phyloP scores from a whole-genome alignment of 2,329 filamentous ascomycete species.

The Ceratocystis colombiana region DNA sequence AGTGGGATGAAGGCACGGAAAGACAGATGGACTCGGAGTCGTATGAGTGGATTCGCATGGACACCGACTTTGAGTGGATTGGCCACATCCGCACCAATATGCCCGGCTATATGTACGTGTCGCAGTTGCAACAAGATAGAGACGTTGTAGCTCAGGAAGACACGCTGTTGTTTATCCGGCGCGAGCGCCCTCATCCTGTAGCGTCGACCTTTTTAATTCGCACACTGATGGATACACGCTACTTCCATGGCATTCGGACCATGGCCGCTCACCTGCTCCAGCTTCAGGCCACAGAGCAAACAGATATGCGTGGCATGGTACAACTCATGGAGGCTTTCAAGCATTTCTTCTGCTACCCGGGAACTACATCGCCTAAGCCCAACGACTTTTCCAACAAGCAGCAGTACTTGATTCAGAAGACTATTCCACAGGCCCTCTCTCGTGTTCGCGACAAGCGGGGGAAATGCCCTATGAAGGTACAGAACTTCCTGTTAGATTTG shows the following conservation, averaged over 20 bases:
- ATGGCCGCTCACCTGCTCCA: constrained; percentile 73
- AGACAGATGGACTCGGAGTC: constrained; percentile 88
- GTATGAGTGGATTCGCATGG: constrained; percentile 97
- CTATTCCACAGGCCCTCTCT: constrained; percentile 72
- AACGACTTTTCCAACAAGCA: constrained; percentile 88
- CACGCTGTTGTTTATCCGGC: constrained; percentile 63
- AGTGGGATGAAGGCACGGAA: constrained; percentile 86
- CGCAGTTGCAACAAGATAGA: constrained; percentile 90
- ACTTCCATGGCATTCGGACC: constrained; percentile 84
- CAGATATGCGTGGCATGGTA: constrained; percentile 65
- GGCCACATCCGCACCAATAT: constrained; percentile 72
- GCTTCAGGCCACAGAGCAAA: constrained; percentile 58
- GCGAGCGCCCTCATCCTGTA: constrained; percentile 60
- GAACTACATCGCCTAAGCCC: constrained; percentile 66
- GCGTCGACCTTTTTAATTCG: constrained; percentile 81
- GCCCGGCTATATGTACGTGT: constrained; percentile 95
- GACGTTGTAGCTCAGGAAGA: constrained; percentile 84
- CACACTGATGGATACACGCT: constrained; percentile 81
- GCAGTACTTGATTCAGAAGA: constrained; percentile 72
- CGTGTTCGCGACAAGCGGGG: constrained; percentile 61
- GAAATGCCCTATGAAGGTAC: constrained; percentile 66
- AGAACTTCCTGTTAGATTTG: constrained; percentile 78
- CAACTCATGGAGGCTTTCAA: constrained; percentile 81
- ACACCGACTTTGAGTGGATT: constrained; percentile 97
- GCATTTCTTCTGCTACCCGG: constrained; percentile 75